Base-by-base conservation (phyloP, 768 basidiomycete genomes). In the Dioszegia crocea region DNA sequence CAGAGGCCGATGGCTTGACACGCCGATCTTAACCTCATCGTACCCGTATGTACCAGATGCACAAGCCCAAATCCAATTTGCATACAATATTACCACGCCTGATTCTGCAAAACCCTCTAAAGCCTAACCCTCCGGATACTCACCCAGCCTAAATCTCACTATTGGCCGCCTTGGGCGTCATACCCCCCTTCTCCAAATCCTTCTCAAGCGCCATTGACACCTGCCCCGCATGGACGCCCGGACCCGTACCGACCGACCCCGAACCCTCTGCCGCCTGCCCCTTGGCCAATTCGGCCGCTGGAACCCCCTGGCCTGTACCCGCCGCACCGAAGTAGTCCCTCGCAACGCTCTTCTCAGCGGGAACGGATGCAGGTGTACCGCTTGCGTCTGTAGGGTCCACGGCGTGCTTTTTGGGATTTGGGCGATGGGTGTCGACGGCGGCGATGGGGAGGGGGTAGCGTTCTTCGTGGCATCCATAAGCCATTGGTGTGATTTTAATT, bases 391-490 rank as follows among this genome's bases (percentile, higher is more conserved):
- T 17, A 45, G 2, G 19, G 26, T 17, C 29, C 11, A 21, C 36
- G 21, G 41, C 59, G 9, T 38, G 36, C 47, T 65, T 65, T 9
- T 48, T 55, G 6, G 76, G 76, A 59, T 71, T 76, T 2, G 85
- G 83, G 48, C 93, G 85, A 76, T 94, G 91, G 0, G 93, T 98
- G 77, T 98, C 89, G 26, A 98, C 94, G 1, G 94, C 94, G 24
- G 81, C 82, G 68, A 98, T 97, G 10, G 92, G 91, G 2, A 98
- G 79, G 0, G 88, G 82, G 76, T 92, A 98, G 50, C 93, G 83
- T 76, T 93, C 92, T 75, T 99, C 96, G 75, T 98, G 92, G 80
- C 94, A 98, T 38, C 96, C 96, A 75, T 98, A 99, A 1, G 96
- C 96, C 73, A 90, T 92, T 10, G 96, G 96, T 0, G 94, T 98